Evolutionary conservation across 352 stramenopile genomes (phyloP).

Genomic region (Discostella stelligera): DNA sequence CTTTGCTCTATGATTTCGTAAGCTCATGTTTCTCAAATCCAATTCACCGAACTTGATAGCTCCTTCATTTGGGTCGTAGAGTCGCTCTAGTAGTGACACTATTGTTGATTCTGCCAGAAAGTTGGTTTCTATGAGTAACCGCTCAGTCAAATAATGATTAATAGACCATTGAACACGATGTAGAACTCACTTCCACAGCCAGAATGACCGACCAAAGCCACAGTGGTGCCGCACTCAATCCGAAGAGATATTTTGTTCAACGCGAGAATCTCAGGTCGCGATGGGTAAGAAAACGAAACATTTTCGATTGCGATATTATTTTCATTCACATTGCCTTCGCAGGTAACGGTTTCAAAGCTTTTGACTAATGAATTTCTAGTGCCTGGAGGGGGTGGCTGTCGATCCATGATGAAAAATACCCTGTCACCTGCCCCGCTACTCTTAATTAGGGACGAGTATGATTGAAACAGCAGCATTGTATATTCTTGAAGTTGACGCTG

Average conservation of each 20-base stretch:
- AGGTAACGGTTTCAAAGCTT: conserved; percentile 16
- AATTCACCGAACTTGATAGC: conserved; percentile 85
- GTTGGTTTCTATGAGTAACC: background rate
- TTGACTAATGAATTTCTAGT: conserved; percentile 49
- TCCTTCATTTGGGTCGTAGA: conserved; percentile 84
- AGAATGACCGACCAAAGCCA: conserved; percentile 87
- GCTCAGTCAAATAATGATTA: conserved; percentile 2
- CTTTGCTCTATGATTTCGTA: conserved; percentile 79
- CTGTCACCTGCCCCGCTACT: conserved; percentile 81
- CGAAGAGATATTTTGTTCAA: conserved; percentile 65
- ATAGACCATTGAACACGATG: conserved; percentile 47
- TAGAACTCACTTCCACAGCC: conserved; percentile 84
- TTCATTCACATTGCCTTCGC: conserved; percentile 24
- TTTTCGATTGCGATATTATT: conserved; percentile 56
- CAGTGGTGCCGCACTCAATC: conserved; percentile 76
- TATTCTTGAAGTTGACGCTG: conserved; percentile 82
- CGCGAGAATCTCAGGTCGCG: conserved; percentile 66
- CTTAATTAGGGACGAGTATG: conserved; percentile 82
- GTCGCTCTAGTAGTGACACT: conserved; percentile 83
- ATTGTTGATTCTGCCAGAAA: conserved; percentile 81
- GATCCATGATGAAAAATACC: conserved; percentile 81
- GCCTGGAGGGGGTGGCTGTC: conserved; percentile 54
- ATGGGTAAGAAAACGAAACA: conserved; percentile 83
- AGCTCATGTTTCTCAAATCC: conserved; percentile 82
- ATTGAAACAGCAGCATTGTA: conserved; percentile 82